phyloP scores from a whole-genome alignment of 2,329 filamentous ascomycete genomes.

The Epichloe baconii region DNA sequence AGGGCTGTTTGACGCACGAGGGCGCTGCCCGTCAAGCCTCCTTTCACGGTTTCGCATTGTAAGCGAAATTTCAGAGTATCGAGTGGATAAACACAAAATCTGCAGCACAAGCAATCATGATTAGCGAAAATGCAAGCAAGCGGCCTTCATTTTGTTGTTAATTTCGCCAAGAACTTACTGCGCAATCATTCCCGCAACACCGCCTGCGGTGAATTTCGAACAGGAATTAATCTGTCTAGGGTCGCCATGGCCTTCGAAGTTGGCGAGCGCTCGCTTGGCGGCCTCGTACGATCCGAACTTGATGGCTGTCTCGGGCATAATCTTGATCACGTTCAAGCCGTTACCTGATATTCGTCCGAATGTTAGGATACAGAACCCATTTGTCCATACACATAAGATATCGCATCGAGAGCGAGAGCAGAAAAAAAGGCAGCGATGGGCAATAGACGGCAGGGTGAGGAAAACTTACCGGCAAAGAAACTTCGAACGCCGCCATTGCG shows the following conservation, averaged over 20 bases:
- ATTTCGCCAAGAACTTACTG: slow-evolving; percentile 46
- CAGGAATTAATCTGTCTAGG: slow-evolving; percentile 64
- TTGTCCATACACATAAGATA: background rate
- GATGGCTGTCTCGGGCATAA: slow-evolving; percentile 97
- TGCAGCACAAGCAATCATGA: slow-evolving; percentile 15
- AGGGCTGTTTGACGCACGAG: slow-evolving; percentile 71
- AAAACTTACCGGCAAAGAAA: slow-evolving; percentile 71
- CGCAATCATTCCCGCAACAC: slow-evolving; percentile 83
- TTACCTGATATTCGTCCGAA: slow-evolving; percentile 49
- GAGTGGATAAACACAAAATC: slow-evolving; percentile 86
- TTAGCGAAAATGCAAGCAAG: background rate
- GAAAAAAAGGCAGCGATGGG: background rate
- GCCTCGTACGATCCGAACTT: slow-evolving; percentile 98
- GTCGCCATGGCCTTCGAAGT: slow-evolving; percentile 78
- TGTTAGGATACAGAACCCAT: background rate
- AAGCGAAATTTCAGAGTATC: slow-evolving; percentile 74
- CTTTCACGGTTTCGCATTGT: slow-evolving; percentile 86
- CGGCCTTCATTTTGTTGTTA: background rate
- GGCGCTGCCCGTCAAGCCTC: slow-evolving; percentile 68
- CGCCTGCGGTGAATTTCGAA: slow-evolving; percentile 84
- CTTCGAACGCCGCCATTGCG: slow-evolving; percentile 74
- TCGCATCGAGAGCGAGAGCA: background rate
- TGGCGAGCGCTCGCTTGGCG: slow-evolving; percentile 75
- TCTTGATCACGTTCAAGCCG: slow-evolving; percentile 89
- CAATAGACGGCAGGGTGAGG: background rate